Percentiles rank a stretch among this genome's conserved stretches.
Conservation (phyloP, 2,329 filamentous ascomycete genomes). For the Apiospora saccharicola region DNA sequence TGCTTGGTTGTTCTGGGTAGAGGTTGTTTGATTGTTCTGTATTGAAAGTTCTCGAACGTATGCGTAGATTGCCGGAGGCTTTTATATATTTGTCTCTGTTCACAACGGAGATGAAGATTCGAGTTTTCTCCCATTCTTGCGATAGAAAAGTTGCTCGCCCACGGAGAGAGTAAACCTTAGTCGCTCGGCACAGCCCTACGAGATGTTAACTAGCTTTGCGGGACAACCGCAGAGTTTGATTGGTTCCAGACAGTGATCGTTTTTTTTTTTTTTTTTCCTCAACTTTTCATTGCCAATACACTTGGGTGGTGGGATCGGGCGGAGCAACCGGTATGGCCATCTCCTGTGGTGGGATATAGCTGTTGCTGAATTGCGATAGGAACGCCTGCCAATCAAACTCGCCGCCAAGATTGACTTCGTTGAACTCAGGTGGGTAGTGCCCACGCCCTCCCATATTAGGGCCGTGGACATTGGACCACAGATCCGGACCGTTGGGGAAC, state of each 20-base stretch:
- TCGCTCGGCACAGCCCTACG: background rate
- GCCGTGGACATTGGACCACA: conserved; percentile 35
- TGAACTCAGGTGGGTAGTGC: conserved; percentile 41
- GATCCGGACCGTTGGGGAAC: conserved; percentile 23
- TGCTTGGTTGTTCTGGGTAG: background rate
- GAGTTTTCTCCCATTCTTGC: background rate
- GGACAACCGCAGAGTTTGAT: background rate
- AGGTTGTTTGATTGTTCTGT: background rate
- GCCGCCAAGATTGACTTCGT: conserved; percentile 42
- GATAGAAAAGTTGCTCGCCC: background rate
- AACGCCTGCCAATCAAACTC: conserved; percentile 45
- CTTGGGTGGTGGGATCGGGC: conserved; percentile 2
- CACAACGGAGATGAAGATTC: background rate
- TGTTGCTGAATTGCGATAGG: conserved; percentile 39
- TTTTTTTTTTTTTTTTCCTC: background rate
- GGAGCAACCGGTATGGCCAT: conserved; percentile 19
- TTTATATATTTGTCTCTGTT: background rate
- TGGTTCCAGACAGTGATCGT: background rate
- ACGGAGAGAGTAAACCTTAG: background rate
- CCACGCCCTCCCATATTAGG: conserved; percentile 36
- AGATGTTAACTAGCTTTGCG: background rate
- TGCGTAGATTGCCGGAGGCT: background rate
- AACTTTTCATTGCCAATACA: conserved; percentile 4
- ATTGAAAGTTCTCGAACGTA: background rate
- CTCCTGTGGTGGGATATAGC: conserved; percentile 32